These are phyloP conservation scores for Cichorium intybus DNA, from an alignment of 140 eudicot genomes.

Conservation along the genomic window DNA sequence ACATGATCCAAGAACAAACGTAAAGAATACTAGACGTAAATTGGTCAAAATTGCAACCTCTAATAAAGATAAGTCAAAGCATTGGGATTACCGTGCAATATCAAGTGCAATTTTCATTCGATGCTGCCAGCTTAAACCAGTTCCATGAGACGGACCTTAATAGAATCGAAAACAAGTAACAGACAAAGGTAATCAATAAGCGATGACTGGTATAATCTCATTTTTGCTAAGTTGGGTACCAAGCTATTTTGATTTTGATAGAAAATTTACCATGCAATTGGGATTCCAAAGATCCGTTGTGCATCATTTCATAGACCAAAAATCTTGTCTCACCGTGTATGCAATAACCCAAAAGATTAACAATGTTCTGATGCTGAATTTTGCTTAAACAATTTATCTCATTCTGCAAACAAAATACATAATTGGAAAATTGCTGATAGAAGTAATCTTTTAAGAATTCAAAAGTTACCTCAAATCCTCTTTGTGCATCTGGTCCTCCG, in stretches of 20 bases:
- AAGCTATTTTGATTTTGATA: no score
- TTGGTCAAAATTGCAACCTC: not conserved
- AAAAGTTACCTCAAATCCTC: constrained; percentile 72
- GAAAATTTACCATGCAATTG: constrained; percentile 72
- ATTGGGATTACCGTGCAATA: constrained; percentile 62
- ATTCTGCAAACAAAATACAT: constrained; percentile 54
- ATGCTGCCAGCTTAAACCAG: constrained; percentile 69
- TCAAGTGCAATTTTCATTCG: constrained; percentile 88
- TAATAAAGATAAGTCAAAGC: not conserved
- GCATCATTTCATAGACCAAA: constrained; percentile 84
- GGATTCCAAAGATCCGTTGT: constrained; percentile 68
- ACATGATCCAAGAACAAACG: not conserved
- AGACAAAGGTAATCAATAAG: not conserved
- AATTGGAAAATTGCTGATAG: not conserved
- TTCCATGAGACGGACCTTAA: constrained; percentile 67
- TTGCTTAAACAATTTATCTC: constrained; percentile 67
- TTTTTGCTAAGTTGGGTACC: no score
- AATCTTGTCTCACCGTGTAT: constrained; percentile 60
- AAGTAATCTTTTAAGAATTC: not conserved
- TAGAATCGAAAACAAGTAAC: not conserved
- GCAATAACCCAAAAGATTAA: constrained; percentile 78
- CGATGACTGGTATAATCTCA: not conserved
- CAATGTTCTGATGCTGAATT: constrained; percentile 76
- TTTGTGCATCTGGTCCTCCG: constrained; percentile 56
- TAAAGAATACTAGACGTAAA: no score